Evolutionary conservation across 1,139 yeast genomes (phyloP).

Genomic region (Yamadazyma atmosphaerica): DNA sequence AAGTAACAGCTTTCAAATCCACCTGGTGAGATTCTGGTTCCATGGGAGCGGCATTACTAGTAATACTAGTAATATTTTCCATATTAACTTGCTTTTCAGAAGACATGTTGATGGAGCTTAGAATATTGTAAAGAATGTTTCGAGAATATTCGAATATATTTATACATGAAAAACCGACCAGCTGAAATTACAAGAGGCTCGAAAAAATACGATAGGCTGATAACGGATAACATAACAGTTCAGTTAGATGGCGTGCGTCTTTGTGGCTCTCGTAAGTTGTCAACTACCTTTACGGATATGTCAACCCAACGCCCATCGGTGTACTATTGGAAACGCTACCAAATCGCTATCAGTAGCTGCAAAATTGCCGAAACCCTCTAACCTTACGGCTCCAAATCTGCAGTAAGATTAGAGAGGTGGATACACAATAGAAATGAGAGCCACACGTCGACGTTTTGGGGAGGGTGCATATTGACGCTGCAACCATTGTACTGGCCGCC

Average conservation of each 20-base stretch:
- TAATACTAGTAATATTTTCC: conserved; percentile 1
- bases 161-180: background rate
- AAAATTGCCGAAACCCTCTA: background rate
- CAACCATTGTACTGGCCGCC: too few relatives aligned
- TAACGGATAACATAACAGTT: background rate
- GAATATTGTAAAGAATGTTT: background rate
- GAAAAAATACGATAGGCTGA: background rate
- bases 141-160: background rate
- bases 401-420: background rate
- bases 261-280: background rate
- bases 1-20: conserved; percentile 21
- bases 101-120: background rate
- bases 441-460: background rate
- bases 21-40: conserved; percentile 17
- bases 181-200: background rate
- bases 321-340: too few relatives aligned
- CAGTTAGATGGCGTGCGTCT: too few relatives aligned
- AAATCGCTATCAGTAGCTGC: background rate
- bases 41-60: conserved; percentile 5
- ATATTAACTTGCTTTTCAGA: background rate
- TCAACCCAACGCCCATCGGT: too few relatives aligned
- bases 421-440: background rate
- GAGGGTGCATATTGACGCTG: too few relatives aligned
- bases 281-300: too few relatives aligned
- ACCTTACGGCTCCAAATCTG: background rate